Conservation (phyloP, 2,329 filamentous ascomycete species). For the Fusarium coicis region DNA sequence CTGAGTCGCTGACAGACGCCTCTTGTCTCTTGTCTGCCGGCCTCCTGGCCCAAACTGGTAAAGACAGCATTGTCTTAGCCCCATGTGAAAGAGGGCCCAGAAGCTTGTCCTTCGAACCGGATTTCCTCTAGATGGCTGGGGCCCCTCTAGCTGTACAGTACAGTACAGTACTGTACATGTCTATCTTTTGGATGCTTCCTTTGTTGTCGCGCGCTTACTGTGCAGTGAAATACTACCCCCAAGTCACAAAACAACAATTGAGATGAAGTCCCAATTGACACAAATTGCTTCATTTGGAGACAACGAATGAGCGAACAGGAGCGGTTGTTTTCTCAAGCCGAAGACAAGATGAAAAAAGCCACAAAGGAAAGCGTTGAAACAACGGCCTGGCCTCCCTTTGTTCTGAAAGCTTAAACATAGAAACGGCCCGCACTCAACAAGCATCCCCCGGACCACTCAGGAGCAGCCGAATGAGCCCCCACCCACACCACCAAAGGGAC, state of each 20-base stretch:
- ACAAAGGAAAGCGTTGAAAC: conserved; percentile 38
- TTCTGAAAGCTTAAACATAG: conserved; percentile 26
- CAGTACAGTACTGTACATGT: conserved; percentile 7
- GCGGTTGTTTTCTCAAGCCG: not conserved
- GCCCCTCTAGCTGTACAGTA: not conserved
- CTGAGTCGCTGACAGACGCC: conserved; percentile 38
- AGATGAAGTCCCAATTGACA: conserved; percentile 14
- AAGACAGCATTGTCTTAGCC: conserved; percentile 4
- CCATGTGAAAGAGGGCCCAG: not conserved
- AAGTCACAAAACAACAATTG: not conserved
- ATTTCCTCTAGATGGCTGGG: conserved; percentile 2
- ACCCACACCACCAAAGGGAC: conserved; percentile 26
- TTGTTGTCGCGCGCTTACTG: conserved; percentile 27
- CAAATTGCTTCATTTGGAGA: conserved; percentile 25
- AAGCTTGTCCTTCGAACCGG: conserved; percentile 4
- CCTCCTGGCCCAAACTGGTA: conserved; percentile 17
- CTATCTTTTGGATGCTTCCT: not conserved
- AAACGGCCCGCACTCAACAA: conserved; percentile 24
- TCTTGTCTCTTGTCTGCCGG: conserved; percentile 23
- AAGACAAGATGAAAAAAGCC: conserved; percentile 22
- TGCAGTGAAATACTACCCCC: not conserved
- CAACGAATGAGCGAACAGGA: conserved; percentile 11
- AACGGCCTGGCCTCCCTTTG: conserved; percentile 32
- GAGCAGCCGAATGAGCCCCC: conserved; percentile 18
- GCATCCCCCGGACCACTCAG: conserved; percentile 32